Conservation (phyloP, 768 basidiomycete genomes). For the Boletus tomentosulus region DNA sequence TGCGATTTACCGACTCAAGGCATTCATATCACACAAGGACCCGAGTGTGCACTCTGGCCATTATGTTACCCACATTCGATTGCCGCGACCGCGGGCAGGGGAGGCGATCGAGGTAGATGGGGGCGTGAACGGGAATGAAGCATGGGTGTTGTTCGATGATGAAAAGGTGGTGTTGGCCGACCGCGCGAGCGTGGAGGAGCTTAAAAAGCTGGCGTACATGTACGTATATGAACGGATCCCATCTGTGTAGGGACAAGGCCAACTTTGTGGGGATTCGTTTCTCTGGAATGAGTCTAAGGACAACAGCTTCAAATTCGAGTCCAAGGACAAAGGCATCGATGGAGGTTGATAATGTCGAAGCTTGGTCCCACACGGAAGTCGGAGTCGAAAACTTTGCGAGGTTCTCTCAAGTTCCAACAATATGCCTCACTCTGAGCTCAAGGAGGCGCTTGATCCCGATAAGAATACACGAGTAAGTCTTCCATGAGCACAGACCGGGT, state of each 20-base stretch:
- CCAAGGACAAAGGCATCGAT: too few relatives aligned
- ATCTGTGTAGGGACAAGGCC: background rate
- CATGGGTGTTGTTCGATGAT: conserved; percentile 93
- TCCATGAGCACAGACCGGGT: background rate
- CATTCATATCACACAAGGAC: conserved; percentile 97
- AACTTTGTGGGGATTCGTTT: too few relatives aligned
- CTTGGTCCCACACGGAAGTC: too few relatives aligned
- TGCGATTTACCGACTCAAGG: conserved; percentile 76
- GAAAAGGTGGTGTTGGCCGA: conserved; percentile 94
- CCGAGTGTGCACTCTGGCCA: conserved; percentile 93
- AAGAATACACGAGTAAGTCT: too few relatives aligned
- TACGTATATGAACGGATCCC: conserved; percentile 74
- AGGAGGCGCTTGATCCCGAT: too few relatives aligned
- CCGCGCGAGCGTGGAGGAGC: conserved; percentile 65
- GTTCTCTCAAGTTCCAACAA: too few relatives aligned
- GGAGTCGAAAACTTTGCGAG: too few relatives aligned
- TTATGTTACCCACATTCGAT: conserved; percentile 78
- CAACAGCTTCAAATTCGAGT: too few relatives aligned
- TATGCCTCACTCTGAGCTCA: too few relatives aligned
- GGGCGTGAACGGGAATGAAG: conserved; percentile 32
- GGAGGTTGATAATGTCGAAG: too few relatives aligned
- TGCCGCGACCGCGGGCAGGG: conserved; percentile 3
- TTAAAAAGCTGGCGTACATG: conserved; percentile 87
- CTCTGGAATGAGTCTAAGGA: too few relatives aligned
- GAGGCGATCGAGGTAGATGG: conserved; percentile 29